Base-by-base conservation (phyloP, 2,329 filamentous ascomycete genomes). In the Cladorrhinum sp. region DNA sequence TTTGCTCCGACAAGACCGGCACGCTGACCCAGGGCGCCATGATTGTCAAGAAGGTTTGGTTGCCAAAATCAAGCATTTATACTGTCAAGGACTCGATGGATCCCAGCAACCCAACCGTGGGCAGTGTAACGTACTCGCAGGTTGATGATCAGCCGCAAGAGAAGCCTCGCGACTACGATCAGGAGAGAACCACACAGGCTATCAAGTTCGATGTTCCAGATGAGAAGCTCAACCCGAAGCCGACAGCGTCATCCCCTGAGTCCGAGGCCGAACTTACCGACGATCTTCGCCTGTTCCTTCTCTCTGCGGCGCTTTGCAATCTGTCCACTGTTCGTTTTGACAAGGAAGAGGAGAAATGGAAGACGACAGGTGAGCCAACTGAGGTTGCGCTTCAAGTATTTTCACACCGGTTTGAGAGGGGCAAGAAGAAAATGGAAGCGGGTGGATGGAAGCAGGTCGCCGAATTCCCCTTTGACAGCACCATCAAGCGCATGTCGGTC, bases 381-480 rank as follows among this genome's bases (percentile, higher is more conserved):
- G 89, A 92, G 69, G 88, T 92, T 66, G 89, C 90, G 1, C 81
- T 92, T 5, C 88, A 91, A 66, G 87, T 92, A 7, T 89, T 92
- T 66, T 83, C 89, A 1, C 84, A 86, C 66, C 85, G 89, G 41
- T 91, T 92, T 70, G 77, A 80, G 50, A 77, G 77, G 23, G 82
- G 84, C 45, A 85, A 85, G 72, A 83, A 82, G 68, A 69, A 72
- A 1, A 74, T 85, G 2, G 79, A 82, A 59, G 73, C 68, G 2
- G 70, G 76, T 4, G 81, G 81, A n/a, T 88, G 86, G 85, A 82
- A 81, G 65, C 81, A 87, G 67, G 73, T 87, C 1, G 82, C 85
- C 56, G 90, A 92, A 68, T 90, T 90, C 63, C 88, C 89, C n/a
- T 93, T 92, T 69, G 89, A 92, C 72, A 90, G 87, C 59, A 82